A percentile compares a stretch with the other conserved stretches of the same genome.
Conservation (phyloP, 352 stramenopile species). For the Globisporangium cystogenes region DNA sequence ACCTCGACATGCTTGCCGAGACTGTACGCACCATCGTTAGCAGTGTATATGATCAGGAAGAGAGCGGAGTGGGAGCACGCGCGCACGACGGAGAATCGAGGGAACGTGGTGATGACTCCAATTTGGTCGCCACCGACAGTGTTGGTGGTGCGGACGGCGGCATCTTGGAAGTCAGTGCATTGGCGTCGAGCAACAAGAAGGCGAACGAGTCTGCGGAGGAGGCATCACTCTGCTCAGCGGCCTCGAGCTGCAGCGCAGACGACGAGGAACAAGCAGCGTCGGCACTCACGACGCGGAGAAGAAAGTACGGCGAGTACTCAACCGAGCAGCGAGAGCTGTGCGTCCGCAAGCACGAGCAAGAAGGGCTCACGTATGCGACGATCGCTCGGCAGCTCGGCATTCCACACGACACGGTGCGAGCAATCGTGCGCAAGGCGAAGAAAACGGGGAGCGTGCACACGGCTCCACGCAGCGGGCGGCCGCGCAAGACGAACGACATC, state of each 20-base stretch:
- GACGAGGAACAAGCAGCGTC: background rate
- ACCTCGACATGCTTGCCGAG: conserved; percentile 58
- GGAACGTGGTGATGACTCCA: background rate
- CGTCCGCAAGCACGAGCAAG: conserved; percentile 41
- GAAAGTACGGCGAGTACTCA: conserved; percentile 54
- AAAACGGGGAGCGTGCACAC: conserved; percentile 47
- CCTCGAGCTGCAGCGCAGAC: background rate
- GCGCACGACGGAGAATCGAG: background rate
- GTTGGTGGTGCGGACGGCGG: too few species aligned
- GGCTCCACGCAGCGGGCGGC: conserved; percentile 47
- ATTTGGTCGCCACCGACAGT: too few species aligned
- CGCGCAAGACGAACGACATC: conserved; percentile 59
- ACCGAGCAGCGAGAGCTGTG: conserved; percentile 45
- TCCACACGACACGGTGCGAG: conserved; percentile 49
- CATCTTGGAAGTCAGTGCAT: background rate
- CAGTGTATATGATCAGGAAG: conserved; percentile 10
- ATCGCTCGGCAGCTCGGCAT: conserved; percentile 55
- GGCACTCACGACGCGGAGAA: conserved; percentile 9
- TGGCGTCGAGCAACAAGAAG: background rate
- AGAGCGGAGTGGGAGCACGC: background rate
- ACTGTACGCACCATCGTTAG: conserved; percentile 50
- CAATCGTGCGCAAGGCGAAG: conserved; percentile 62
- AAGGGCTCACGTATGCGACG: conserved; percentile 44
- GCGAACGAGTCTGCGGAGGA: background rate
- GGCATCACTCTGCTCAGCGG: too few species aligned